Evolutionary conservation across 139 green algal species (phyloP), one percentile per base, ranked within the genome.

Genomic region (Volvox reticuliferus): DNA sequence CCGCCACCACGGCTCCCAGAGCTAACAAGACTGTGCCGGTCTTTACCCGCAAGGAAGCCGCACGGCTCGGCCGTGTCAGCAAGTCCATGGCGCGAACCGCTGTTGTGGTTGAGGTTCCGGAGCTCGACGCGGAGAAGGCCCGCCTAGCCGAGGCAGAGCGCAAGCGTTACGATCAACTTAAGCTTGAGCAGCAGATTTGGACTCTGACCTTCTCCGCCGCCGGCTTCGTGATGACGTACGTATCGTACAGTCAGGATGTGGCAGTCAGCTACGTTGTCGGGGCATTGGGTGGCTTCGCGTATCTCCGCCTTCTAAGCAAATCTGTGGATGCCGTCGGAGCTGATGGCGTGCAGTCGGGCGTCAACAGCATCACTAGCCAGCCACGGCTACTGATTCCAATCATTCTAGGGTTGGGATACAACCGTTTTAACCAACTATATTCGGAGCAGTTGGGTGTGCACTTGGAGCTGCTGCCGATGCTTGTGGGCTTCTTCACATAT

Each of bases 401-500:
- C 84, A 96, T 99, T 65, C 94, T 99, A 1, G 96, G 94, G 0
- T 91, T 98, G 65, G 90, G 85, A 0, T 98, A 96, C 94, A 99
- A 99, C 95, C 95, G 97, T 92, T 97, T 81, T 9, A 91, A 90
- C 32, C 55, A 87, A 24, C 62, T 93, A 16, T 87, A 91, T 62
- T 69, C 69, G 30, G 79, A 88, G 79, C 87, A 84, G 79, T 68
- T 91, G 13, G 97, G 96, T 28, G 30, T 99, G 28, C 92, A 92
- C 0, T 93, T 99, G 85, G 84, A 99, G 89, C 93, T 99, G 88
- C 93, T 99, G 89, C 96, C 97, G 76, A 98, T 99, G 93, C 95
- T 99, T 35, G 86, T 98, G 36, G 98, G 98, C 67, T 99, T 99
- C 93, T 98, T 99, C 93, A 99, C 98, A 1, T 99, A 99, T 96